Conservation (phyloP, 306 rosid species). For the Acacia confusa region DNA sequence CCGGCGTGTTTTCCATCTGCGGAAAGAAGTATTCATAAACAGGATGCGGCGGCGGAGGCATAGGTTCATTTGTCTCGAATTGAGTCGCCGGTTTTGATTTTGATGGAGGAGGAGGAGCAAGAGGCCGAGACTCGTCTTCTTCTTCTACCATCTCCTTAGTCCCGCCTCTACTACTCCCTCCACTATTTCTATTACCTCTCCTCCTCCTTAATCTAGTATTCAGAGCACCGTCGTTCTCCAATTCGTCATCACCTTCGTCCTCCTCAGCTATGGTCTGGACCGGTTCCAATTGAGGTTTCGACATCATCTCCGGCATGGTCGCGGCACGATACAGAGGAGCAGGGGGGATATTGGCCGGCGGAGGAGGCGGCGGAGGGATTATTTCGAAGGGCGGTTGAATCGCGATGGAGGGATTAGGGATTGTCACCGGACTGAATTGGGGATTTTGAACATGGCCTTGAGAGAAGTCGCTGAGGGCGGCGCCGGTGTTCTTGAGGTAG, state of each 20-base stretch:
- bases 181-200: constrained; percentile 26
- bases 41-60: constrained; percentile 38
- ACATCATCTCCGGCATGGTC: constrained; percentile 71
- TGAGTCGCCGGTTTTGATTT: constrained; percentile 36
- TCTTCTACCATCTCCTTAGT: constrained; percentile 36
- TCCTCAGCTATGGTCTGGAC: constrained; percentile 48
- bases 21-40: constrained; percentile 68
- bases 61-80: constrained; percentile 11
- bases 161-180: constrained; percentile 31
- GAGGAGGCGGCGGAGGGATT: constrained; percentile 63
- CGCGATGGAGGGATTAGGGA: background rate
- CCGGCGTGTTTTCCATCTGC: constrained; percentile 50
- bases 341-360: constrained; percentile 28
- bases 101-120: constrained; percentile 38
- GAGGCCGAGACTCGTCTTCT: constrained; percentile 41
- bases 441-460: constrained; percentile 61
- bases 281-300: constrained; percentile 29
- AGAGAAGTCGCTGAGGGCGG: constrained; percentile 78
- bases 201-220: constrained; percentile 43
- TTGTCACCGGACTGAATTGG: constrained; percentile 11
- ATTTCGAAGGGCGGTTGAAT: constrained; percentile 36
- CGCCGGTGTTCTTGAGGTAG: constrained; percentile 78
- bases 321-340: constrained; percentile 59
- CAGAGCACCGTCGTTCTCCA: constrained; percentile 47
- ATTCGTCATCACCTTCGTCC: constrained; percentile 55